These are phyloP conservation scores for Mycena albidolilacea DNA, from an alignment of 768 basidiomycete genomes.

Conservation along the genomic window DNA sequence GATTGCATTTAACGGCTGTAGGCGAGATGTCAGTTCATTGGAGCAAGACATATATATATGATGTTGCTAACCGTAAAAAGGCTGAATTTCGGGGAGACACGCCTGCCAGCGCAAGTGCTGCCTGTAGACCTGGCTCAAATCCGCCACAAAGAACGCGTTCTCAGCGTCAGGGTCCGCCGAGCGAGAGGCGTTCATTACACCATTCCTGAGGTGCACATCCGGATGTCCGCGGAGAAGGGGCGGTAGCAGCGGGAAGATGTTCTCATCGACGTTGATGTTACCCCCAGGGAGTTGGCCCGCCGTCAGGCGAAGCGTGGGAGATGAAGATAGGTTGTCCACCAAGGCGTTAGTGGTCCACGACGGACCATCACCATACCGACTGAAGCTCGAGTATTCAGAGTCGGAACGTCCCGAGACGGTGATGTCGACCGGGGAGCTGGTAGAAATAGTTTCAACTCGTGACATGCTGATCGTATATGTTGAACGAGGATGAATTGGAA, in stretches of 20 bases:
- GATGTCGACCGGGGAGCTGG: conserved; percentile 41
- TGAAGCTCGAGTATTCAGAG: conserved; percentile 18
- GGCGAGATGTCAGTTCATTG: conserved; percentile 43
- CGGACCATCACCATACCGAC: conserved; percentile 42
- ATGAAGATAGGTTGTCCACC: conserved; percentile 58
- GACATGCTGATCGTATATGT: conserved; percentile 52
- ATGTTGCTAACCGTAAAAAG: conserved; percentile 83
- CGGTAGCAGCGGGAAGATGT: conserved; percentile 74
- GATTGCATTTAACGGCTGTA: conserved; percentile 97
- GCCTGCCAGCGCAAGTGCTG: conserved; percentile 89
- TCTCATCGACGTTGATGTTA: conserved; percentile 54
- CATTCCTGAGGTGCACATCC: conserved; percentile 80
- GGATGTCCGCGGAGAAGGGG: conserved; percentile 79
- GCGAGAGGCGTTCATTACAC: conserved; percentile 77
- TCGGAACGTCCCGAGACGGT: conserved; percentile 16
- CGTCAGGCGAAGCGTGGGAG: conserved; percentile 83
- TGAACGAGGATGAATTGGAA: not conserved
- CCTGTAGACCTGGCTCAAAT: conserved; percentile 88
- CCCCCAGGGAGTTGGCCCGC: conserved; percentile 71
- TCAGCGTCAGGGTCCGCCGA: conserved; percentile 76
- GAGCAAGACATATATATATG: conserved; percentile 38
- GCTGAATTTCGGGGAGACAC: conserved; percentile 86
- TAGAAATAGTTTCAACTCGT: conserved; percentile 50
- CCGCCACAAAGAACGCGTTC: conserved; percentile 96
- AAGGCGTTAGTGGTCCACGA: conserved; percentile 67